Percentiles rank a stretch among this genome's conserved stretches.
These are phyloP conservation scores for Stephania yunnanensis DNA, from an alignment of 164 flowering plant species.

Conservation along the genomic window DNA sequence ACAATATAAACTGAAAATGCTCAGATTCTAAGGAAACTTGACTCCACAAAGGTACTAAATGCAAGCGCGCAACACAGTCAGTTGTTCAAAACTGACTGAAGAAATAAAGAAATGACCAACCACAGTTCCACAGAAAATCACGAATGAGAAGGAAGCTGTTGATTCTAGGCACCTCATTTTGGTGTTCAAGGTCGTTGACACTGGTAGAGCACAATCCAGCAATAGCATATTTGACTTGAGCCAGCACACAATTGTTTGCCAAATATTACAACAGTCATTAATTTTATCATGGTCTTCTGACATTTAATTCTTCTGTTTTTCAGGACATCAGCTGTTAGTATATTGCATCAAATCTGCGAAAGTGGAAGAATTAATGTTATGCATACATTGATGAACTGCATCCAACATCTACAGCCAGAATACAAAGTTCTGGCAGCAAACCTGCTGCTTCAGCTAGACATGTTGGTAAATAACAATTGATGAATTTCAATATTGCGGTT, in stretches of 20 bases:
- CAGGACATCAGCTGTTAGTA: conserved; percentile 52
- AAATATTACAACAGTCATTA: background rate
- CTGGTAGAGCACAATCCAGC: background rate
- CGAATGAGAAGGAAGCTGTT: background rate
- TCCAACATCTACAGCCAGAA: conserved; percentile 36
- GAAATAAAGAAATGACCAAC: background rate
- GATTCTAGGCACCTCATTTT: background rate
- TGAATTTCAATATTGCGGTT: background rate
- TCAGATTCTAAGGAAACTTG: background rate
- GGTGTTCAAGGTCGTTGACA: background rate
- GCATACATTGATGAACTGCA: conserved; percentile 34
- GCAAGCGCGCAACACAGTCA: background rate
- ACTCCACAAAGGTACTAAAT: background rate
- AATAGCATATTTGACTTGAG: background rate
- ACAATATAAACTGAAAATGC: background rate
- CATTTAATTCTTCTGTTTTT: conserved; percentile 13
- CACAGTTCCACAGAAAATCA: background rate
- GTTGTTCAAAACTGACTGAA: background rate
- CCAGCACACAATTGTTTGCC: background rate
- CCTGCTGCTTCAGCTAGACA: conserved; percentile 58
- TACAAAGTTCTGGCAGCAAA: conserved; percentile 59
- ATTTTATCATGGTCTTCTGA: background rate
- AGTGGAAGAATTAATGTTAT: conserved; percentile 38
- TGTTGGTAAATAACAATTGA: conserved; percentile 35
- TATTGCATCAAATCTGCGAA: conserved; percentile 41